Evolutionary conservation across 768 basidiomycete species (phyloP).

Genomic region (Cystoderma amianthinum): DNA sequence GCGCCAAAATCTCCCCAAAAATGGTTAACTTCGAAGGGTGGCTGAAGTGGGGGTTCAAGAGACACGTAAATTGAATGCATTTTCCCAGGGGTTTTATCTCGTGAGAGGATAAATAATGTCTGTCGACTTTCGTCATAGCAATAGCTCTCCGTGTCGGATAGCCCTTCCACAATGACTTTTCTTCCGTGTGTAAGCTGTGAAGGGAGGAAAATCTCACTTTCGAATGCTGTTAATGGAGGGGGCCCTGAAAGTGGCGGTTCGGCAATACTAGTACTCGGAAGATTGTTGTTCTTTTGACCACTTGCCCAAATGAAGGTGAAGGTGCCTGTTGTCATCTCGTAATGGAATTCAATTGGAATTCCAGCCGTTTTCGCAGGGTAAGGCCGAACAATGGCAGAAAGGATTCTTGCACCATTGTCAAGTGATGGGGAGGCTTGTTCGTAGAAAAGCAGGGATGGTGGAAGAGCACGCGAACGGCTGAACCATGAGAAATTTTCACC

Average conservation of each 20-base stretch:
- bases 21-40: constrained; percentile 51
- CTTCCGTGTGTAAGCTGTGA: constrained; percentile 50
- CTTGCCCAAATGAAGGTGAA: constrained; percentile 64
- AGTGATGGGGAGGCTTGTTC: constrained; percentile 61
- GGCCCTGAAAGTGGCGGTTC: constrained; percentile 33
- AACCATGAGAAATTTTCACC: constrained; percentile 98
- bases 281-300: constrained; percentile 14
- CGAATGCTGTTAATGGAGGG: constrained; percentile 36
- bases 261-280: constrained; percentile 14
- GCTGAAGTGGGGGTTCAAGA: constrained; percentile 44
- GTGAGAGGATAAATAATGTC: constrained; percentile 63
- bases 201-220: constrained; percentile 84
- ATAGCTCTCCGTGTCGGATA: constrained; percentile 43
- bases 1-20: constrained; percentile 54
- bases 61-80: constrained; percentile 46
- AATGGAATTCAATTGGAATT: constrained; percentile 65
- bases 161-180: constrained; percentile 50
- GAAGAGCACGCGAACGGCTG: constrained; percentile 52
- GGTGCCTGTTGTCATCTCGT: constrained; percentile 68
- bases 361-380: constrained; percentile 91
- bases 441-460: constrained; percentile 44
- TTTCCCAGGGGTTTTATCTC: constrained; percentile 33
- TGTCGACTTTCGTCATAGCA: constrained; percentile 59
- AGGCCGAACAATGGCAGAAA: constrained; percentile 78
- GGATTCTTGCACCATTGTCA: constrained; percentile 77